Conservation (phyloP, 495 filamentous ascomycete species). For the Baudoinia panamericana region DNA sequence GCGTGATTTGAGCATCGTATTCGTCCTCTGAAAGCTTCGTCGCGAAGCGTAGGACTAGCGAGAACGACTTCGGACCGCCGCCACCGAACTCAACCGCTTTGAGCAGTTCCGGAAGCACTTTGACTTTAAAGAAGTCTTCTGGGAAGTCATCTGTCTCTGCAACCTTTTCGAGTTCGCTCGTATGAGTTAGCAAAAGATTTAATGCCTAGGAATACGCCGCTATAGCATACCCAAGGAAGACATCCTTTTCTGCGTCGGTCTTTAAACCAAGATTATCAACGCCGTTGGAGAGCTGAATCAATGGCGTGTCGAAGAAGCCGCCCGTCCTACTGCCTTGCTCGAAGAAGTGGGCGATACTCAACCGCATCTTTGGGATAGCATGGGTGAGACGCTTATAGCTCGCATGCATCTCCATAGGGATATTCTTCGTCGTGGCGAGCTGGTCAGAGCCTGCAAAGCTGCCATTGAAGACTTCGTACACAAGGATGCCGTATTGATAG, state of each 20-base stretch:
- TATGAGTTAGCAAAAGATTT: constrained; percentile 16
- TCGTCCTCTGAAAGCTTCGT: constrained; percentile 77
- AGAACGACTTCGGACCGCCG: constrained; percentile 83
- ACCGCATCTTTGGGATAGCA: constrained; percentile 72
- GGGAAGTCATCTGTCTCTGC: constrained; percentile 70
- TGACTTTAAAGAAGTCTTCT: constrained; percentile 95
- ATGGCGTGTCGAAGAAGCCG: constrained; percentile 79
- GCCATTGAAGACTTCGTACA: constrained; percentile 88
- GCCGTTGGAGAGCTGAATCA: constrained; percentile 83
- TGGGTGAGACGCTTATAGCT: constrained; percentile 80
- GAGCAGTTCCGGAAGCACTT: constrained; percentile 85
- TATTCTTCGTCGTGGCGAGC: constrained; percentile 67
- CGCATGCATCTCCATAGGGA: constrained; percentile 75
- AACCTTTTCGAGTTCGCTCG: constrained; percentile 69
- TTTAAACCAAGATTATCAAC: constrained; percentile 88
- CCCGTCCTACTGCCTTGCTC: constrained; percentile 75
- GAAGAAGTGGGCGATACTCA: constrained; percentile 74
- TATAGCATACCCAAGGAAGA: constrained; percentile 72
- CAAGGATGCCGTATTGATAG: constrained; percentile 69
- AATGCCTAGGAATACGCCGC: constrained; percentile 16
- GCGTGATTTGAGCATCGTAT: constrained; percentile 71
- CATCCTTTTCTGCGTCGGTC: constrained; percentile 66
- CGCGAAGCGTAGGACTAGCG: constrained; percentile 77
- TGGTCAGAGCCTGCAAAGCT: constrained; percentile 57
- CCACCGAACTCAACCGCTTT: constrained; percentile 97